Base-by-base conservation (phyloP, 495 filamentous ascomycete species). In the Penicilliopsis zonata region DNA sequence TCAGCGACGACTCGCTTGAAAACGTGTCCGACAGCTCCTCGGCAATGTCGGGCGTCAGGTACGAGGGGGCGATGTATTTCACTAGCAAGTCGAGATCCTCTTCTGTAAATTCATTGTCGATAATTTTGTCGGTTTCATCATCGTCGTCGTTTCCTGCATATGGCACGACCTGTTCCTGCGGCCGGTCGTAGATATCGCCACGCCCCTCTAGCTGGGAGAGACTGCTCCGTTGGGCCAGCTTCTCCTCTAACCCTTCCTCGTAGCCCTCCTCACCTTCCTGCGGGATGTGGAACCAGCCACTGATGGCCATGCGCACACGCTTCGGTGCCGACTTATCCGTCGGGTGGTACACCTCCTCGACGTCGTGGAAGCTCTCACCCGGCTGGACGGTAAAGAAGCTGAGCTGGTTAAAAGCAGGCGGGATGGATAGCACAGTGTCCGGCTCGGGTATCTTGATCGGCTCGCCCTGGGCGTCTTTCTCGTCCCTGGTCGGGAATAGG, bases 261-360 rank as follows among this genome's bases (percentile, higher is more conserved):
- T 79, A 96, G 7, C 90, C 92, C n/a, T 88, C 83, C 49, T 99
- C 90, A 21, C 90, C 90, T 40, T 81, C 63, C 50, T 99, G 90
- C 0, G 90, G 92, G 33, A 99, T 95, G 51, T 99, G 90, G 58
- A 86, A 99, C 90, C 90, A 99, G n/a, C 90, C 90, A 39, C 83
- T 92, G 42, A 99, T 96, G 16, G 90, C 90, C 86, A 96, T 95
- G 34, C 90, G 74, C 26, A 93, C 74, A 28, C 90, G 73, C 33
- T 72, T 78, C 35, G 72, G 66, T n/a, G n/a, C n/a, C 18, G 72
- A 65, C 36, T 69, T 64, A 26, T 77, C 77, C 27, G 57, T 52
- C 25, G 72, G 67, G 43, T 81, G 70, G 55, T 93, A 95, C 10
- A 99, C 92, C 53, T 99, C 90, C 60, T 96, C 88, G 31, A 99